Base-by-base conservation (phyloP, 1,139 yeast species). In the Hanseniaspora sp. region DNA sequence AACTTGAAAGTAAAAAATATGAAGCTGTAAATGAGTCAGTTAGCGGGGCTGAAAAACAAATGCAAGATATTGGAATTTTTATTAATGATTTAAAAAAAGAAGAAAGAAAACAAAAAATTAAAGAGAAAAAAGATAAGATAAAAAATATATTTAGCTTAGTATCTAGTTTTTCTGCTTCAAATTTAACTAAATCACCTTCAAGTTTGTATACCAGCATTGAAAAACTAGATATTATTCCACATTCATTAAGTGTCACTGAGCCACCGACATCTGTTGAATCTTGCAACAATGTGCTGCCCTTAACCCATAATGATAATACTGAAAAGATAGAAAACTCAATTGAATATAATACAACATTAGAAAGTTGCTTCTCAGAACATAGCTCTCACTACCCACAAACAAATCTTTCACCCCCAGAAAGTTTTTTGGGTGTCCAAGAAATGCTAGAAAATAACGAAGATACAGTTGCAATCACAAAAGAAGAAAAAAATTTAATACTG, bases 341-440 rank as follows among this genome's bases (percentile, higher is more conserved):
- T 33, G 13, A 33, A 9, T 3, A 23, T 23, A 23, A 23, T 23
- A 23, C 23, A 23, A 23, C 23, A 23, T 23, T 23, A 23, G 23
- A 33, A 33, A 33, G 34, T 33, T 33, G 13, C 13, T 33, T 33
- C 5, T 33, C 9, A 8, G 34, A 33, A 23, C 23, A 23, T 23
- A 23, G 23, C 4, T 23, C 23, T 4, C 23, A 30, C 12, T 30
- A 13, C 13, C 38, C 44, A 2, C 30, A 47, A 12, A 47, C 51
- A 39, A 47, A 47, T 28, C 31, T 47, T 12, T 47, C 37, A 38
- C 51, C 44, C 2, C 51, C 51, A 17, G 33, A 13, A 29, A 34
- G 18, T 8, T 47, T 30, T 13, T 30, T 31, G 11, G 44, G 43
- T 3, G 30, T 47, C 9, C 38, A 47, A 30, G 44, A 47, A 30